Evolutionary conservation across 768 basidiomycete genomes (phyloP), one percentile per base, ranked within the genome.

Genomic region (Leccinum subtestaceum): DNA sequence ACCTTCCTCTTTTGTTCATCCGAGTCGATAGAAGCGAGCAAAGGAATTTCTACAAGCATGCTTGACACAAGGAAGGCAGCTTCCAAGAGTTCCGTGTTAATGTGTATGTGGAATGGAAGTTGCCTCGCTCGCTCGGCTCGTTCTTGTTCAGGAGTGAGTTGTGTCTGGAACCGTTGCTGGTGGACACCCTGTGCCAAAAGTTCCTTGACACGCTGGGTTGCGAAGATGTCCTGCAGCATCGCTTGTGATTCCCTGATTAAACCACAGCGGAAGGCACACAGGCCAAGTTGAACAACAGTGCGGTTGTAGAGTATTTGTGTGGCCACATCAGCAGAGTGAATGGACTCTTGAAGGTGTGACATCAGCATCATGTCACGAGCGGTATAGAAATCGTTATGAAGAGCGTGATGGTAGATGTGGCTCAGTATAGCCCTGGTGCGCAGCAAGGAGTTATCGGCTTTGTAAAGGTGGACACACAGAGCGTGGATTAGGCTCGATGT

Each of bases 231-330:
- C 69, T 90, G 91, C 7, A 98, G 81, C 45, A 89, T 98, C 21
- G 87, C 81, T 68, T 98, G 97, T 2, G 93, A 85, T 75, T 99
- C 97, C 70, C 89, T 88, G 74, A 98, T 96, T 65, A 95, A 80
- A 13, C 97, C 97, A 60, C 86, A 88, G 38, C 97, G 86, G 86
- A 98, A 99, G 2, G 97, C 97, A 65, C 94, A 95, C 5, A 99
- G 83, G 36, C 97, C 97, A 52, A 99, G 86, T 73, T 98, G 97
- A 47, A 98, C 97, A 57, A 98, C 88, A 6, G 94, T 93, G 40
- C 97, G 89, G 75, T 99, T 99, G 79, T 98, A 98, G 34, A 98
- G 80, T 67, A 99, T 98, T 75, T 99, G 97, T 0, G 97, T 98
- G 17, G 88, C 88, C 53, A 98, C 95, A 69, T 98, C 97, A 58